These are phyloP conservation scores for Pelargonium myrrhifolium DNA, from an alignment of 441 rosid species.

Conservation along the genomic window DNA sequence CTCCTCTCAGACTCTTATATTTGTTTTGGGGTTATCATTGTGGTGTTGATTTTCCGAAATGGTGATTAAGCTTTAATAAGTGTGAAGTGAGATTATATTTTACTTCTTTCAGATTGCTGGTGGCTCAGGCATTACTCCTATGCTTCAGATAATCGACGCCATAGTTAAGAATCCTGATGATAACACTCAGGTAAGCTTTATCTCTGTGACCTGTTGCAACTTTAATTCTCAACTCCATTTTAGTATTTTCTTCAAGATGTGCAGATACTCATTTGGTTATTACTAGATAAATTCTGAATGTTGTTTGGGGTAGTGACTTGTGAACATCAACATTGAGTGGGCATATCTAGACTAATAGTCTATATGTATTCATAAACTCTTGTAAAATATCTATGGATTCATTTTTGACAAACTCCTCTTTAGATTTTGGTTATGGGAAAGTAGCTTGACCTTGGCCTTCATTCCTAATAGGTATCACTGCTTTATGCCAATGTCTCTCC, in stretches of 20 bases:
- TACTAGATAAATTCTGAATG: not conserved
- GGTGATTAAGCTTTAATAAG: not conserved
- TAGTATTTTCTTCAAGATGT: slow-evolving; percentile 6
- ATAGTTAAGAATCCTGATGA: slow-evolving; percentile 83
- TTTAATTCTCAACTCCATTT: slow-evolving; percentile 5
- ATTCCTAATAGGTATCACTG: slow-evolving; percentile 54
- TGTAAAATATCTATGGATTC: not conserved
- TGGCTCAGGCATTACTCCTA: slow-evolving; percentile 95
- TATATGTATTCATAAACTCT: not conserved
- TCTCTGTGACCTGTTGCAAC: slow-evolving; percentile 10
- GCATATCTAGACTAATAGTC: not conserved
- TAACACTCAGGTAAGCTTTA: slow-evolving; percentile 63
- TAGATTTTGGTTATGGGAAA: not conserved
- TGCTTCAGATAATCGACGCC: slow-evolving; percentile 93
- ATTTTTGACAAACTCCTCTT: slow-evolving; percentile 9
- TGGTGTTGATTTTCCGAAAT: not conserved
- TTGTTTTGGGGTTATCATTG: slow-evolving; percentile 6
- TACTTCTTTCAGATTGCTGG: slow-evolving; percentile 64
- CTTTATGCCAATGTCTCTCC: slow-evolving; percentile 89
- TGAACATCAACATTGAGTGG: not conserved
- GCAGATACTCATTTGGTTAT: not conserved
- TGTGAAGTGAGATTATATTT: not conserved
- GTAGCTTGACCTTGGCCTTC: not conserved
- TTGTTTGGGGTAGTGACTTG: not conserved
- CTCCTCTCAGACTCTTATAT: not conserved